These are phyloP conservation scores for Coix lacrymajobi DNA, from an alignment of 176 grass and related monocot species.

Conservation along the genomic window DNA sequence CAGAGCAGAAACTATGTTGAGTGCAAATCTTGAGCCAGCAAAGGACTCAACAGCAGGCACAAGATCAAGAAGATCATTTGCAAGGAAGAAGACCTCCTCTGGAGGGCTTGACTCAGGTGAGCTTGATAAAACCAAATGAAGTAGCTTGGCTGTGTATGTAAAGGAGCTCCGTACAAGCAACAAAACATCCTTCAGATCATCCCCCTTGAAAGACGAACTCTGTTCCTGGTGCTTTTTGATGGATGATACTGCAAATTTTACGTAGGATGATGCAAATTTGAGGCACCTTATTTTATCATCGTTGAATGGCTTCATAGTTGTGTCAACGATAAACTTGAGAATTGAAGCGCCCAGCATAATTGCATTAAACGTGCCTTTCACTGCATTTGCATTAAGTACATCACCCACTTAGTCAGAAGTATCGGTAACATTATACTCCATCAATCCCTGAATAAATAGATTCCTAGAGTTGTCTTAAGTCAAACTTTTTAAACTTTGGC, in stretches of 20 bases:
- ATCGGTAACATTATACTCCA: slow-evolving; percentile 1
- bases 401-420: neutral
- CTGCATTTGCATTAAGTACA: slow-evolving; percentile 40
- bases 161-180: slow-evolving; percentile 63
- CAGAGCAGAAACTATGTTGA: slow-evolving; percentile 40
- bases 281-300: slow-evolving; percentile 59
- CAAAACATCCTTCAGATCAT: slow-evolving; percentile 57
- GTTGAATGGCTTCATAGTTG: slow-evolving; percentile 35
- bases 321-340: slow-evolving; percentile 69
- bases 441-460: no score
- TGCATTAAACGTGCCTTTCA: slow-evolving; percentile 38
- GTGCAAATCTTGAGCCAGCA: slow-evolving; percentile 46
- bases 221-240: slow-evolving; percentile 43
- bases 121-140: slow-evolving; percentile 65
- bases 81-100: slow-evolving; percentile 59
- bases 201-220: slow-evolving; percentile 37
- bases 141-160: slow-evolving; percentile 74
- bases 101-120: slow-evolving; percentile 27
- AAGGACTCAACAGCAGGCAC: slow-evolving; percentile 49
- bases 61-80: slow-evolving; percentile 87
- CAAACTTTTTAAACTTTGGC: no score
- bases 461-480: no score
- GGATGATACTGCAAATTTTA: slow-evolving; percentile 44
- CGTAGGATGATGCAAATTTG: slow-evolving; percentile 56
- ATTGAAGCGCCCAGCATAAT: slow-evolving; percentile 57